Evolutionary conservation across 805 yeast genomes (phyloP).

Genomic region (Candida manassasensis): DNA sequence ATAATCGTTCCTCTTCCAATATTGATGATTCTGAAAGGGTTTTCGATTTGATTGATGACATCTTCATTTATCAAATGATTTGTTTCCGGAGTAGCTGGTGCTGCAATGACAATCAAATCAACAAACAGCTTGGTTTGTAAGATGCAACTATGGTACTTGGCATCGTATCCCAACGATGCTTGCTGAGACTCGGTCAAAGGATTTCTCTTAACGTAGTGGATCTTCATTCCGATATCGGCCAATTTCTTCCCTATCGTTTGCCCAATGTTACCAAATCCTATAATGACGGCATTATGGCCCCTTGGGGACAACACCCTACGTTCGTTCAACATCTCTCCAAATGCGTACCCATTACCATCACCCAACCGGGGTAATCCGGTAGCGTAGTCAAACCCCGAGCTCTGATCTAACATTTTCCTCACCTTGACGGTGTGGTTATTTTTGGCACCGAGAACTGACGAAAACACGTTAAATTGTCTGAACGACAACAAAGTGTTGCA

Average conservation of each 20-base stretch:
- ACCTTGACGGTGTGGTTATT: slow-evolving; percentile 42
- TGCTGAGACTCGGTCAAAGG: slow-evolving; percentile 31
- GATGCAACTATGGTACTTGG: slow-evolving; percentile 35
- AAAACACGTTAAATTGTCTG: slow-evolving; percentile 51
- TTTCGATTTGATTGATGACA: slow-evolving; percentile 43
- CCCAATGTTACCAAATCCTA: slow-evolving; percentile 79
- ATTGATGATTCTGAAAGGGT: slow-evolving; percentile 61
- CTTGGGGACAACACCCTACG: slow-evolving; percentile 45
- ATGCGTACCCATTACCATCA: slow-evolving; percentile 8
- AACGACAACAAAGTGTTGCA: slow-evolving; percentile 54
- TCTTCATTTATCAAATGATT: slow-evolving; percentile 47
- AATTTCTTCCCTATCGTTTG: slow-evolving; percentile 56
- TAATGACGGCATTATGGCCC: slow-evolving; percentile 55
- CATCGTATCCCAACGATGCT: slow-evolving; percentile 39
- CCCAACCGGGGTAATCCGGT: slow-evolving; percentile 20
- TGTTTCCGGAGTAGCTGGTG: slow-evolving; percentile 63
- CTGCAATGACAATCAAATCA: slow-evolving; percentile 60
- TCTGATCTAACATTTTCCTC: slow-evolving; percentile 33
- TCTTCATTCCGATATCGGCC: slow-evolving; percentile 55
- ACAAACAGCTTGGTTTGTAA: slow-evolving; percentile 32
- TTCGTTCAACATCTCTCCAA: slow-evolving; percentile 46
- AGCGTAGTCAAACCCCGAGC: slow-evolving; percentile 27
- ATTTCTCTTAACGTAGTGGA: slow-evolving; percentile 57
- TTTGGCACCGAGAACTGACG: slow-evolving; percentile 31
- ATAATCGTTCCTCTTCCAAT: slow-evolving; percentile 72